Evolutionary conservation across 1,284 basidiomycete genomes (phyloP), one percentile per base, ranked within the genome.

Genomic region (Puccinia brachypodii): DNA sequence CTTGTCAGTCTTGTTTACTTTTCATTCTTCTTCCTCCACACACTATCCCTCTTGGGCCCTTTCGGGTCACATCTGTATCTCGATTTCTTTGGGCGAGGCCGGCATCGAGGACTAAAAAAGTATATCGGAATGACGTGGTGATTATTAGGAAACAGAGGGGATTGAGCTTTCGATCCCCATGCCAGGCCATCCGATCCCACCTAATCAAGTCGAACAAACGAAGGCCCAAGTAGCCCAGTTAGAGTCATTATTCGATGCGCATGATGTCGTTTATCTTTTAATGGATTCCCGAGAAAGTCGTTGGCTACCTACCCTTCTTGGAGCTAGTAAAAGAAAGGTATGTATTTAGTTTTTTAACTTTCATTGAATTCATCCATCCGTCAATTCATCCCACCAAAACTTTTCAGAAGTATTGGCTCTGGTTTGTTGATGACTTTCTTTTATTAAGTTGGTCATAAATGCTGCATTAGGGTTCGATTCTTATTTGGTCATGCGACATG

Each of bases 251-350:
- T 89, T 98, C 75, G 90, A 92, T 33, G 88, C 89, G 38, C 96
- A 98, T 85, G 96, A 98, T 85, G 95, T 89, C 0, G 88, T 98
- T 1, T 98, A 96, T 87, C 88, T 98, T 28, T 89, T 98, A n/a
- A 99, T 98, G 95, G 96, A 99, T 86, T 97, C 95, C 36, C 89
- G 96, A 50, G 96, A 99, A 87, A 95, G 93, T 84, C 88, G 96
- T 50, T 99, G 97, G 96, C 88, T 98, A 69, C 96, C 96, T 8
- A 97, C 94, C 0, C 90, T 99, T 3, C 87, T 99, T 2, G 93
- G 92, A 0, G 91, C 93, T 0, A 89, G 91, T 7, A 93, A 93
- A 87, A 90, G 90, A 76, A 98, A 98, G 90, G 93, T 92, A 74
- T 31, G 38, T n/a, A 11, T 9, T 1, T 64, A 14, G 19, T 33